Evolutionary conservation across 2,329 filamentous ascomycete genomes (phyloP).

Genomic region (Blastomyces percursus): DNA sequence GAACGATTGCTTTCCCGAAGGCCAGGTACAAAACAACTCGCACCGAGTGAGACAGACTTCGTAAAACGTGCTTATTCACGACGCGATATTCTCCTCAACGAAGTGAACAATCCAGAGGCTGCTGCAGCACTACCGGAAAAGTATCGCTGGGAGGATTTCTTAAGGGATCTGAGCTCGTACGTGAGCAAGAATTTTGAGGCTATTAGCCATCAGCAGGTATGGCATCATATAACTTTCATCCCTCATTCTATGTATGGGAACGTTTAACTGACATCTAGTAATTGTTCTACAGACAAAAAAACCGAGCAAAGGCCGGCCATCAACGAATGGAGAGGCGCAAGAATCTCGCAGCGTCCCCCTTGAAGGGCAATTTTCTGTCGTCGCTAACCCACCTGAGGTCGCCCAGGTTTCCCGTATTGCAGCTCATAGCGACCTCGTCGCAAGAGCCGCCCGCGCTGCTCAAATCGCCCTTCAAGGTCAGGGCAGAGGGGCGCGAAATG

Average conservation of each 20-base stretch:
- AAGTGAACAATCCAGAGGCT: conserved; percentile 42
- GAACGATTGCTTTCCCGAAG: conserved; percentile 44
- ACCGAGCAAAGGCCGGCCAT: conserved; percentile 27
- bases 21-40: conserved; percentile 43
- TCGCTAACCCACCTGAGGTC: conserved; percentile 28
- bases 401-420: conserved; percentile 27
- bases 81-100: conserved; percentile 46
- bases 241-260: not conserved
- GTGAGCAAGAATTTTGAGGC: conserved; percentile 48
- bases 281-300: conserved; percentile 27
- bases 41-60: conserved; percentile 51
- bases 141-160: conserved; percentile 54
- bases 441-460: conserved; percentile 38
- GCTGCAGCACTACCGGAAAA: conserved; percentile 44
- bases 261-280: conserved; percentile 16
- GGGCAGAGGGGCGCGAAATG: conserved; percentile 16
- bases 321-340: conserved; percentile 28
- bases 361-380: conserved; percentile 33
- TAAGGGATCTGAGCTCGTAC: conserved; percentile 48
- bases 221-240: conserved; percentile 11
- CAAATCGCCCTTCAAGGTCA: conserved; percentile 39
- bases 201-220: conserved; percentile 39
- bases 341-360: conserved; percentile 29
- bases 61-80: conserved; percentile 44
- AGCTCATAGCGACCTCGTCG: conserved; percentile 36